Conservation (phyloP, 2,329 filamentous ascomycete genomes). For the Fusarium xylarioides region DNA sequence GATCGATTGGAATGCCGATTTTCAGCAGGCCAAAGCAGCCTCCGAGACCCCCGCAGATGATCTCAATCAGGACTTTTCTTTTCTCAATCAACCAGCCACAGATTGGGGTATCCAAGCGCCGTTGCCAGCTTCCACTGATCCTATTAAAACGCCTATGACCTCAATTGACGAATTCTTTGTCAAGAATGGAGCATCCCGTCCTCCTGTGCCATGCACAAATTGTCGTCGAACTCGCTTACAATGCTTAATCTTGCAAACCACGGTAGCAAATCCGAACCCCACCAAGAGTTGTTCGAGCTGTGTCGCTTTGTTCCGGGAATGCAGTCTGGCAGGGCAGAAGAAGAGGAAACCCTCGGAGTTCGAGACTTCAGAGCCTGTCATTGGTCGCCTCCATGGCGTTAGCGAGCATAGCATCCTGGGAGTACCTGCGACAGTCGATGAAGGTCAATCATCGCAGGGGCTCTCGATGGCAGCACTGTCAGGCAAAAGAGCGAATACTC, state of each 20-base stretch:
- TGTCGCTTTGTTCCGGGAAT: constrained; percentile 59
- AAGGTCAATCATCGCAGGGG: neutral
- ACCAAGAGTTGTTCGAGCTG: constrained; percentile 59
- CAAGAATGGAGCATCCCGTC: constrained; percentile 53
- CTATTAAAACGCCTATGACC: constrained; percentile 20
- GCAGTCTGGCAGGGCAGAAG: constrained; percentile 55
- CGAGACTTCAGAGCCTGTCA: constrained; percentile 57
- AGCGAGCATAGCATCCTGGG: constrained; percentile 48
- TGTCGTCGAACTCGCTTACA: constrained; percentile 57
- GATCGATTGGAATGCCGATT: constrained; percentile 37
- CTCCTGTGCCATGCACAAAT: constrained; percentile 54
- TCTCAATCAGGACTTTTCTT: constrained; percentile 28
- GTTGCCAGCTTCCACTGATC: neutral
- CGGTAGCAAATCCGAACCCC: constrained; percentile 58
- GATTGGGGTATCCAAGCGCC: constrained; percentile 20
- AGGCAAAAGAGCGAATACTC: constrained; percentile 48
- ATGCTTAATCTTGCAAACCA: constrained; percentile 59
- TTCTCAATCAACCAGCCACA: constrained; percentile 25
- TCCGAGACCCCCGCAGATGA: neutral
- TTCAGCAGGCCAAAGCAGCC: constrained; percentile 24
- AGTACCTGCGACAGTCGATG: constrained; percentile 8
- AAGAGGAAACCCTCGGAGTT: constrained; percentile 57
- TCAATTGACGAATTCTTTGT: constrained; percentile 51
- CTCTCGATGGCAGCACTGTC: constrained; percentile 27
- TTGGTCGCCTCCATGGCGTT: constrained; percentile 60